These are phyloP conservation scores for Malus hybrid DNA, from an alignment of 331 rosid species.

Conservation along the genomic window DNA sequence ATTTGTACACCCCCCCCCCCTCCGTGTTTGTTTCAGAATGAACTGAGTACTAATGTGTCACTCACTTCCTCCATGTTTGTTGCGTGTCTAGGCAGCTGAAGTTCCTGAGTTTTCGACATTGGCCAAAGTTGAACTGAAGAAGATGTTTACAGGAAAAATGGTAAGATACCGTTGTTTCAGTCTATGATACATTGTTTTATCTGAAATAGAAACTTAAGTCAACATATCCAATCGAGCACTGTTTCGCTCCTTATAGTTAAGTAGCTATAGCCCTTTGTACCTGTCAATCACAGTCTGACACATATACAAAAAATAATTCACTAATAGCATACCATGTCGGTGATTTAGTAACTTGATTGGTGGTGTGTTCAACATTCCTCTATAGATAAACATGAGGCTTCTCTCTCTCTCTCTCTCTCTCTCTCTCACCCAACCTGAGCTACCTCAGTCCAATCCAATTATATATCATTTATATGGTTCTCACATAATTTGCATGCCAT, in stretches of 20 bases:
- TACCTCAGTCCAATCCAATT: not conserved
- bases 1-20: not conserved
- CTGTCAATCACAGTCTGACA: too few species aligned
- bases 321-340: too few species aligned
- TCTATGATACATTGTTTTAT: too few species aligned
- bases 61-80: conserved; percentile 5
- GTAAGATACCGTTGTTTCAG: conserved; percentile 22
- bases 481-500: not conserved
- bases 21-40: not conserved
- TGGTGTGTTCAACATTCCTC: too few species aligned
- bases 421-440: not conserved
- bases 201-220: not conserved
- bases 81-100: conserved; percentile 41
- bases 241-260: too few species aligned
- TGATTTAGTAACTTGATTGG: too few species aligned
- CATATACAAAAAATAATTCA: too few species aligned
- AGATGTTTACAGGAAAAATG: conserved; percentile 50
- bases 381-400: too few species aligned
- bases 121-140: conserved; percentile 67
- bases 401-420: too few species aligned
- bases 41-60: not conserved
- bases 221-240: not conserved
- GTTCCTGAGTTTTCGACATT: conserved; percentile 43
- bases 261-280: too few species aligned
- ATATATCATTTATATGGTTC: not conserved